A percentile compares a stretch with the other conserved stretches of the same genome.
Evolutionary conservation across 2,329 filamentous ascomycete genomes (phyloP).

Genomic region (Cladosporium sp.): DNA sequence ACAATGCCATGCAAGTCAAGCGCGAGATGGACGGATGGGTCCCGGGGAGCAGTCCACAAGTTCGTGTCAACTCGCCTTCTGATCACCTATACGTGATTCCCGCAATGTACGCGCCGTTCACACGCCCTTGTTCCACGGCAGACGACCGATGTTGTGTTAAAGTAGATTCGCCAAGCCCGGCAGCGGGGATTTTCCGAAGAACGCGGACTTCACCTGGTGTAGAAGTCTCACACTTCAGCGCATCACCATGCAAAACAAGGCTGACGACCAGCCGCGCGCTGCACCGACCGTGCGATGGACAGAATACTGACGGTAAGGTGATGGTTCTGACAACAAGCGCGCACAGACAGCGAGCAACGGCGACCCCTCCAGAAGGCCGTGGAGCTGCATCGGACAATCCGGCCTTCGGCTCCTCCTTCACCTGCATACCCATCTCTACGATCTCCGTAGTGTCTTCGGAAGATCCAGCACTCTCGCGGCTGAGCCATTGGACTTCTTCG

Average conservation of each 20-base stretch:
- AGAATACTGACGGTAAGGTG: neutral
- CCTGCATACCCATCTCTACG: constrained; percentile 7
- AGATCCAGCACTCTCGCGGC: constrained; percentile 2
- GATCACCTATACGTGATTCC: no score
- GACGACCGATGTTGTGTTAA: no score
- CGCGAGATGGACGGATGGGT: no score
- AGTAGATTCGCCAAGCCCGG: no score
- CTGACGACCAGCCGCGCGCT: neutral
- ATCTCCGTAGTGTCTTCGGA: constrained; percentile 11
- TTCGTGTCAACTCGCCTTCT: no score
- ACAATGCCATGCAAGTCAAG: no score
- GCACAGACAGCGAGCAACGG: constrained; percentile 10
- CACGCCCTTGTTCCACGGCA: no score
- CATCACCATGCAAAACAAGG: neutral
- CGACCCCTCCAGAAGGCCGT: neutral
- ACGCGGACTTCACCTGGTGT: no score
- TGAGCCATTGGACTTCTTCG: neutral
- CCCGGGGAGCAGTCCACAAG: no score
- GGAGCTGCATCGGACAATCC: constrained; percentile 9
- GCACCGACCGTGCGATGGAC: neutral
- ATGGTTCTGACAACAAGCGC: neutral
- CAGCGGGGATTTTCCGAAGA: no score
- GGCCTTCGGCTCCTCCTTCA: constrained; percentile 13
- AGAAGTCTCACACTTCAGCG: neutral
- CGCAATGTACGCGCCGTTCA: no score